Evolutionary conservation across 257 asterid species (phyloP).

Genomic region (Solanum ahanhuiri): DNA sequence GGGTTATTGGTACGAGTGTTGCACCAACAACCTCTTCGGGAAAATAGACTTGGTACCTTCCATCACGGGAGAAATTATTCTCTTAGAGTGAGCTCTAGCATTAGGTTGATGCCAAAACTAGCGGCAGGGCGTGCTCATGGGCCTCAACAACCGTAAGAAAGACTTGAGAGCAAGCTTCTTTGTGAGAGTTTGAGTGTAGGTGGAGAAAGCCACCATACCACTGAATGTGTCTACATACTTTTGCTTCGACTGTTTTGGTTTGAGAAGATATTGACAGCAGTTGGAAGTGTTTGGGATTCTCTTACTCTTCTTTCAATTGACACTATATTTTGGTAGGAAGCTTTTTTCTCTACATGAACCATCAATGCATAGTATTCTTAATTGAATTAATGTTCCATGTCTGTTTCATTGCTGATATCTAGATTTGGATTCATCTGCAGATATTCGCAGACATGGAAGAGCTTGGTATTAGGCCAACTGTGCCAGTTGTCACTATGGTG

Average conservation of each 20-base stretch:
- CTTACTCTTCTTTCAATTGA: neutral
- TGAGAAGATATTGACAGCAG: neutral
- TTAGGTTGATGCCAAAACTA: neutral
- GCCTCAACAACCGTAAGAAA: neutral
- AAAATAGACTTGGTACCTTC: neutral
- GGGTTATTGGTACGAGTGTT: neutral
- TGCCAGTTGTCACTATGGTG: constrained; percentile 49
- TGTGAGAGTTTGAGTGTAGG: neutral
- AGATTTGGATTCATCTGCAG: constrained; percentile 19
- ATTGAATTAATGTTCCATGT: neutral
- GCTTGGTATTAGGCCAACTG: constrained; percentile 67
- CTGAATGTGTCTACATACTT: neutral
- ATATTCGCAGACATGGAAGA: constrained; percentile 97
- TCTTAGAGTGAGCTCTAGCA: neutral
- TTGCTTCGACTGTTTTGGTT: neutral
- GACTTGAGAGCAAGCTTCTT: neutral
- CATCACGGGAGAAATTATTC: neutral
- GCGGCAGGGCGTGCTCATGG: neutral
- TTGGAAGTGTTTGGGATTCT: neutral
- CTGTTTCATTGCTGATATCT: neutral
- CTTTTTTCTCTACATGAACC: neutral
- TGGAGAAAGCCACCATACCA: neutral
- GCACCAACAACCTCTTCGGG: neutral
- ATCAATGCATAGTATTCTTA: neutral
- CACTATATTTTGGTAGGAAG: neutral